Evolutionary conservation across 345 rosid species (phyloP).

Genomic region (Eucalyptus polyanthemos): DNA sequence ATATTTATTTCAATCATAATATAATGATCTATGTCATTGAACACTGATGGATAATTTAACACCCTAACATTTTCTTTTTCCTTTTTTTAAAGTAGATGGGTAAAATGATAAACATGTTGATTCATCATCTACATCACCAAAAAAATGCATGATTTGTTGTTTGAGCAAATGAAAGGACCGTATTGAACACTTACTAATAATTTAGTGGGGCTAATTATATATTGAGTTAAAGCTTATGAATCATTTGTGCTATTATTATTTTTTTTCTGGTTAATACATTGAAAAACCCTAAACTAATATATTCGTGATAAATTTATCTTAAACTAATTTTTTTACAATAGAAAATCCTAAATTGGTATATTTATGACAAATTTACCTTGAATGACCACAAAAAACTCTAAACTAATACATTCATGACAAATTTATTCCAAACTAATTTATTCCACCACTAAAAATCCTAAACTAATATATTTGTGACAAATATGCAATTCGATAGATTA

Average conservation of each 20-base stretch:
- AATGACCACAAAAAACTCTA: too few relatives aligned
- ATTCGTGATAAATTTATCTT: accelerated
- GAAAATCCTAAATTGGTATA: accelerated
- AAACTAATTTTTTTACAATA: too few relatives aligned
- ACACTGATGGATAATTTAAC: neutral
- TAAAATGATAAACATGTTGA: neutral
- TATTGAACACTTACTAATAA: neutral
- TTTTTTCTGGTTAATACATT: accelerated
- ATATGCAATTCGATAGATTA: accelerated
- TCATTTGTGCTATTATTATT: too few relatives aligned
- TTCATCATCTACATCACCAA: neutral
- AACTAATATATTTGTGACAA: accelerated
- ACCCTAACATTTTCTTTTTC: too few relatives aligned
- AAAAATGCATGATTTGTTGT: too few relatives aligned
- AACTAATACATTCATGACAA: too few relatives aligned
- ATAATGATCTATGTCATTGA: neutral
- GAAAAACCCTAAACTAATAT: too few relatives aligned
- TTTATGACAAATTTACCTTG: accelerated
- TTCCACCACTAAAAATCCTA: accelerated
- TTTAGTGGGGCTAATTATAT: too few relatives aligned
- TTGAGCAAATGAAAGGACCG: too few relatives aligned
- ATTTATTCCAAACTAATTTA: too few relatives aligned
- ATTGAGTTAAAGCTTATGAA: neutral
- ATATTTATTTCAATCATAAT: too few relatives aligned
- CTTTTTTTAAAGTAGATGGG: too few relatives aligned